A percentile compares a stretch with the other conserved stretches of the same genome.
Conservation (phyloP, 2,329 filamentous ascomycete species). For the Ophiocordyceps robertsii region DNA sequence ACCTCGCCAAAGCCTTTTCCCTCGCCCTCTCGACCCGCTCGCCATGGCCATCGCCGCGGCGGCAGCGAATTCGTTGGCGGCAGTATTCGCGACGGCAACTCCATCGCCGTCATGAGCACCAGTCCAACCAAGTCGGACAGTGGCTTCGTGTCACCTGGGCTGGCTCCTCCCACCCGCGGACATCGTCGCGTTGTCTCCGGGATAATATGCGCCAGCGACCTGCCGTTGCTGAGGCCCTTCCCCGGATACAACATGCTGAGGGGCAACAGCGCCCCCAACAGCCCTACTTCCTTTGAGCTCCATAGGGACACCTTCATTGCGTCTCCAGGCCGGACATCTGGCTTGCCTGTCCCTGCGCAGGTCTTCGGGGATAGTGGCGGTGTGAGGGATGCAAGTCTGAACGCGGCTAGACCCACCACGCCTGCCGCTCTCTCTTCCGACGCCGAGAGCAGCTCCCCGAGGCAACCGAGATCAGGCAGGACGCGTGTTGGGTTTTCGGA, state of each 20-base stretch:
- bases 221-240: constrained; percentile 54
- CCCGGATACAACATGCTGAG: constrained; percentile 36
- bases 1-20: constrained; percentile 34
- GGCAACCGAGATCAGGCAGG: constrained; percentile 26
- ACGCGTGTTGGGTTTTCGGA: constrained; percentile 74
- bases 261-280: constrained; percentile 52
- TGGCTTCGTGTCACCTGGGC: constrained; percentile 41
- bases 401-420: neutral
- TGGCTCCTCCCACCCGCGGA: constrained; percentile 40
- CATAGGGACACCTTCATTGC: constrained; percentile 4
- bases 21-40: constrained; percentile 42
- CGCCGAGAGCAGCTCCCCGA: constrained; percentile 5
- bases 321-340: too few species aligned
- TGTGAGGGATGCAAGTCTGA: neutral
- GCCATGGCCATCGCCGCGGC: constrained; percentile 66
- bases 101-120: constrained; percentile 49
- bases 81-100: constrained; percentile 43
- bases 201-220: constrained; percentile 73
- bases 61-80: constrained; percentile 81
- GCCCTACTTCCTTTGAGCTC: constrained; percentile 34
- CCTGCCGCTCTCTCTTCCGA: constrained; percentile 3
- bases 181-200: constrained; percentile 62
- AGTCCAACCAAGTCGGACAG: constrained; percentile 54
- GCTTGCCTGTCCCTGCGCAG: constrained; percentile 9
- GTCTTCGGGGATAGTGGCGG: neutral